Conservation (phyloP, 1,284 basidiomycete species). For the Coriolopsis trogii region DNA sequence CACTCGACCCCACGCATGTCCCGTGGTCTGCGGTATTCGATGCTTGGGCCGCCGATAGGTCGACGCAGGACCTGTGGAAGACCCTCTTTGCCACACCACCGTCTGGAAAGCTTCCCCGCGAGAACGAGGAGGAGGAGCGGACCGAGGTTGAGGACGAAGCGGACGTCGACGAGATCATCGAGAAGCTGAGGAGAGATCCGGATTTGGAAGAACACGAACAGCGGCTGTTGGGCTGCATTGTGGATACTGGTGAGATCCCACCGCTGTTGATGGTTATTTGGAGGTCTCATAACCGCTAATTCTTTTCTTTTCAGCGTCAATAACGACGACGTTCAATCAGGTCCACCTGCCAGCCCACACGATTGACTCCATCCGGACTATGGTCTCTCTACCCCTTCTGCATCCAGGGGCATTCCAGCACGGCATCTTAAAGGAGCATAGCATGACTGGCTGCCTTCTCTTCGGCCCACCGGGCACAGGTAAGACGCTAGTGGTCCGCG, state of each 20-base stretch:
- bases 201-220: slow-evolving; percentile 80
- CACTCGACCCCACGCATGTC: slow-evolving; percentile 59
- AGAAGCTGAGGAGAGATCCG: slow-evolving; percentile 72
- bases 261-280: slow-evolving; percentile 8
- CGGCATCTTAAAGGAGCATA: slow-evolving; percentile 90
- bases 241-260: slow-evolving; percentile 68
- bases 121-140: slow-evolving; percentile 44
- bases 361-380: slow-evolving; percentile 86
- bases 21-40: slow-evolving; percentile 64
- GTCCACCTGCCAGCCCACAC: slow-evolving; percentile 88
- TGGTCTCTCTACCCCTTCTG: slow-evolving; percentile 90
- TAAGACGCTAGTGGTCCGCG: slow-evolving; percentile 88
- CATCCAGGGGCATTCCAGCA: slow-evolving; percentile 90
- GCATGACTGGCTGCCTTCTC: slow-evolving; percentile 85
- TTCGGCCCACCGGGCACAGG: slow-evolving; percentile 94
- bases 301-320: slow-evolving; percentile 48
- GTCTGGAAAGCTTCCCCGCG: slow-evolving; percentile 39
- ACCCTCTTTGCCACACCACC: slow-evolving; percentile 52
- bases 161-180: slow-evolving; percentile 71
- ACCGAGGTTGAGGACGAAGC: slow-evolving; percentile 38
- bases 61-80: slow-evolving; percentile 54
- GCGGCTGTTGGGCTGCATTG: slow-evolving; percentile 79
- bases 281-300: slow-evolving; percentile 16
- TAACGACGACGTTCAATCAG: slow-evolving; percentile 83
- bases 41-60: slow-evolving; percentile 63